Evolutionary conservation across 768 basidiomycete species (phyloP).

Genomic region (Pleurotus sapidus): DNA sequence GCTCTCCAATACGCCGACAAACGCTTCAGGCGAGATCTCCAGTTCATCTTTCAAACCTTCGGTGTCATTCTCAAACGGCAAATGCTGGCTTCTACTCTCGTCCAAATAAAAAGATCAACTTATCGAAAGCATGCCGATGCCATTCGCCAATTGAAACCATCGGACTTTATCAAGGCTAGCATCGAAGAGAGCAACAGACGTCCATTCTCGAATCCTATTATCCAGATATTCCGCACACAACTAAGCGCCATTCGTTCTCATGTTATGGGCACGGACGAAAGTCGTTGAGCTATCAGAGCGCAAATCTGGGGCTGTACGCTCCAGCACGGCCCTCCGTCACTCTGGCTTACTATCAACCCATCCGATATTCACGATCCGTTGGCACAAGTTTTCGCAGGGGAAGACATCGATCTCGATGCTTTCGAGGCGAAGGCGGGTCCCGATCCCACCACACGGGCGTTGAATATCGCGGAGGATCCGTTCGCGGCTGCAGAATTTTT

Average conservation of each 20-base stretch:
- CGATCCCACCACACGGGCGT: conserved; percentile 2
- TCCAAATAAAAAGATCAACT: neutral
- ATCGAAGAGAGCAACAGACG: neutral
- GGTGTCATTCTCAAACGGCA: neutral
- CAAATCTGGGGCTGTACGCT: conserved; percentile 11
- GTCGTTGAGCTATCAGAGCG: neutral
- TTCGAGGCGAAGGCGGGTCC: conserved; percentile 22
- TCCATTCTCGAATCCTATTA: neutral
- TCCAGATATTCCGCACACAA: neutral
- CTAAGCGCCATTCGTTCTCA: neutral
- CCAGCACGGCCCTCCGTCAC: conserved; percentile 16
- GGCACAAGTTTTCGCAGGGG: conserved; percentile 32
- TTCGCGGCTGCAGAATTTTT: conserved; percentile 32
- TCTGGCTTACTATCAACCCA: conserved; percentile 35
- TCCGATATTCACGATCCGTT: conserved; percentile 29
- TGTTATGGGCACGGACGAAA: conserved; percentile 7
- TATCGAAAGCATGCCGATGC: neutral
- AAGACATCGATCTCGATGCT: conserved; percentile 31
- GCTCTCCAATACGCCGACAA: conserved; percentile 24
- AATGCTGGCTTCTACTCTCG: neutral
- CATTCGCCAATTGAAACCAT: neutral
- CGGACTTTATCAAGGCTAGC: neutral
- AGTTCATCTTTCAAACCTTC: conserved; percentile 5
- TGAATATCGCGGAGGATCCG: conserved; percentile 25
- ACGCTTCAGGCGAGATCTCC: conserved; percentile 22